Conservation (phyloP, 805 yeast genomes). For the Kazachstania africana region DNA sequence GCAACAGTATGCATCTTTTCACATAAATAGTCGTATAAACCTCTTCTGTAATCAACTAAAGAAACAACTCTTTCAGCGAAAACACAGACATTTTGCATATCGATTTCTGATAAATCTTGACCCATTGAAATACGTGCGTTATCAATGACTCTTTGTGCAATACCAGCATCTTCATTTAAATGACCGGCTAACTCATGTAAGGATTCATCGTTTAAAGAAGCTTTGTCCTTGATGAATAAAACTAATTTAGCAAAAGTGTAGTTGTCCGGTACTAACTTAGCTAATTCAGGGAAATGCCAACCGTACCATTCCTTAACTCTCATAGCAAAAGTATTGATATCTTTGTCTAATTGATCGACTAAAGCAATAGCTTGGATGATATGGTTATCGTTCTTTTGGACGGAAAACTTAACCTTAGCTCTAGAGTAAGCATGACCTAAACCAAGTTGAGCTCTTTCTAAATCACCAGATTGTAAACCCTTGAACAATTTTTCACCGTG, state of each 20-base stretch:
- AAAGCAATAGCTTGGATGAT: slow-evolving; percentile 97
- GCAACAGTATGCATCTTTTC: slow-evolving; percentile 98
- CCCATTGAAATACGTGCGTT: slow-evolving; percentile 98
- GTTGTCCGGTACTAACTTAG: slow-evolving; percentile 83
- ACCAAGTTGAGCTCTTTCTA: slow-evolving; percentile 97
- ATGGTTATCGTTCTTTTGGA: slow-evolving; percentile 97
- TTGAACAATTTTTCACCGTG: slow-evolving; percentile 83
- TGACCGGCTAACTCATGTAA: slow-evolving; percentile 82
- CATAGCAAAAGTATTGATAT: slow-evolving; percentile 94
- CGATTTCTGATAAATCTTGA: slow-evolving; percentile 91
- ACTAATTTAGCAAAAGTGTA: slow-evolving; percentile 76
- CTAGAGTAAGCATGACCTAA: slow-evolving; percentile 98
- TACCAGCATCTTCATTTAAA: slow-evolving; percentile 81
- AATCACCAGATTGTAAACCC: slow-evolving; percentile 87
- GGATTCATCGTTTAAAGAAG: slow-evolving; percentile 65
- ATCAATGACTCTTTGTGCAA: slow-evolving; percentile 84
- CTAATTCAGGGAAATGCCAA: slow-evolving; percentile 97
- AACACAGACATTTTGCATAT: slow-evolving; percentile 79
- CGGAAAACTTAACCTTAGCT: slow-evolving; percentile 97
- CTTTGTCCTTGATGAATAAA: slow-evolving; percentile 75
- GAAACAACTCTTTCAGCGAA: slow-evolving; percentile 92
- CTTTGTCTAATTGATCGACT: slow-evolving; percentile 95
- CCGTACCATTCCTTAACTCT: slow-evolving; percentile 98
- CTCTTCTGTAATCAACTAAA: slow-evolving; percentile 80
- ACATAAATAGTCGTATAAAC: slow-evolving; percentile 71